Percentiles rank a stretch among this genome's conserved stretches.
phyloP scores from a whole-genome alignment of 73 alveolate species.

The Paramecium sonneborni region DNA sequence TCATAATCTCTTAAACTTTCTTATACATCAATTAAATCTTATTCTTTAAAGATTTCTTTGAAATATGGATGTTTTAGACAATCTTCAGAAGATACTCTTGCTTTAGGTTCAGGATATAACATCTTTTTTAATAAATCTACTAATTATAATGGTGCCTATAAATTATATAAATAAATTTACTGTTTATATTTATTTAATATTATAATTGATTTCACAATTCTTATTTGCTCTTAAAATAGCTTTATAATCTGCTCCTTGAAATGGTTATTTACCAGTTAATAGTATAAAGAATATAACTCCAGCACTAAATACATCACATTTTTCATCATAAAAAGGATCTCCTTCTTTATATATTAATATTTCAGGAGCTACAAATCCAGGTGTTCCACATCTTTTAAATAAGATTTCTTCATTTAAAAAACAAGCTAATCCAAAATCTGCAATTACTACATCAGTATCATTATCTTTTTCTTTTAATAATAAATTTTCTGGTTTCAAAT shows the following conservation, averaged over 20 bases:
- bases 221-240: constrained; percentile 64
- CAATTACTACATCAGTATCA: constrained; percentile 62
- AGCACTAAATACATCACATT: constrained; percentile 67
- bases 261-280: constrained; percentile 57
- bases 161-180: neutral
- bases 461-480: constrained; percentile 53
- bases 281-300: constrained; percentile 56
- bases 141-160: constrained; percentile 9
- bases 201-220: constrained; percentile 56
- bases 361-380: constrained; percentile 71
- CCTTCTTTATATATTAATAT: constrained; percentile 62
- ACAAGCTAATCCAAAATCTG: constrained; percentile 68
- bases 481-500: constrained; percentile 65
- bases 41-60: constrained; percentile 20
- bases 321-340: constrained; percentile 69
- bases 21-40: constrained; percentile 28
- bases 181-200: constrained; percentile 22
- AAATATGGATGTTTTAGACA: constrained; percentile 64
- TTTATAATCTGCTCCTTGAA: constrained; percentile 66
- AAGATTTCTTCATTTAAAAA: constrained; percentile 53
- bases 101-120: constrained; percentile 55
- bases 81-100: constrained; percentile 61
- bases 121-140: constrained; percentile 56
- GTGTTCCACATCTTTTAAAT: constrained; percentile 68
- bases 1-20: neutral